Conservation (phyloP, 495 filamentous ascomycete species). For the Penicillium maclennaniae region DNA sequence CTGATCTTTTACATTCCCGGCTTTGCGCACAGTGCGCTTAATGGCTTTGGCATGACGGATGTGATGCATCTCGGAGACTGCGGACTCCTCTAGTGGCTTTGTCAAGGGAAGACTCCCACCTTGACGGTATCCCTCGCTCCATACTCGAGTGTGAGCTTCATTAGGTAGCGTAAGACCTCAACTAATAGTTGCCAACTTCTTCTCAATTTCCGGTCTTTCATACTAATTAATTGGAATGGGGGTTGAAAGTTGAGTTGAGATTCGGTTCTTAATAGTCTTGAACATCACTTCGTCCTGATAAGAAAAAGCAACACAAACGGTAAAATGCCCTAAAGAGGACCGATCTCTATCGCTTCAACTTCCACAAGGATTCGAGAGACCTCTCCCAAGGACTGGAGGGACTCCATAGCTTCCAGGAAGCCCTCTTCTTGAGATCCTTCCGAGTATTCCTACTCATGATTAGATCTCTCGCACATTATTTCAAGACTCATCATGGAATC, state of each 20-base stretch:
- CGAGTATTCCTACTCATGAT: not conserved
- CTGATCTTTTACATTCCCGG: conserved; percentile 27
- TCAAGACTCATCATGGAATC: not conserved
- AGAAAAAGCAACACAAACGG: not conserved
- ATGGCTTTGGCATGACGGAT: not conserved
- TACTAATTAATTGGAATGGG: no score
- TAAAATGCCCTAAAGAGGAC: not conserved
- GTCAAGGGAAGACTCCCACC: not conserved
- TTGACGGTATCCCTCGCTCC: not conserved
- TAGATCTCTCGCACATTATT: not conserved
- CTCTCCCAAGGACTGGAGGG: not conserved
- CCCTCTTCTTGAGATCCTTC: not conserved
- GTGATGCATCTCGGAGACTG: not conserved
- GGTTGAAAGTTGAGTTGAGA: not conserved
- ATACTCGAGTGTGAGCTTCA: not conserved
- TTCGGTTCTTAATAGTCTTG: not conserved
- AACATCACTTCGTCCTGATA: not conserved
- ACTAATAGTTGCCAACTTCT: not conserved
- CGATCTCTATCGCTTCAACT: not conserved
- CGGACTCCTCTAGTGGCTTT: not conserved
- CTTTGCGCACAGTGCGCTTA: not conserved
- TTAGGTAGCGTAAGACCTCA: not conserved
- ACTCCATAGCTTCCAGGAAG: not conserved
- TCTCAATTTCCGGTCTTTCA: no score
- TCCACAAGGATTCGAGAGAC: conserved; percentile 2